A percentile compares a stretch with the other conserved stretches of the same genome.
These are phyloP conservation scores for Dactylellina haptotyla DNA, from an alignment of 2,329 filamentous ascomycete genomes.

Conservation along the genomic window DNA sequence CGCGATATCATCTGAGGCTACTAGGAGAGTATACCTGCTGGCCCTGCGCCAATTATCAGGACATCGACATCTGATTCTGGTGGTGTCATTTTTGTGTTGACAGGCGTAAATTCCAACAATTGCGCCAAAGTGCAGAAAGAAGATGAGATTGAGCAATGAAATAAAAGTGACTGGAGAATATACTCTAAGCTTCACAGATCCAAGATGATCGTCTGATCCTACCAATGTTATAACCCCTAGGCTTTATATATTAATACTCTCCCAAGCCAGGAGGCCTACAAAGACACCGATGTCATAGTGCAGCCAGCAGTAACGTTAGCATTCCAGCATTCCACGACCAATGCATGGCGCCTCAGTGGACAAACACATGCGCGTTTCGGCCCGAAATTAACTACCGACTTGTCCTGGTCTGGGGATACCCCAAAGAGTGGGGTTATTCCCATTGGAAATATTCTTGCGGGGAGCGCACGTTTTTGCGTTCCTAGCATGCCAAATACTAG, in stretches of 20 bases:
- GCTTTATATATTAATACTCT: too few species aligned
- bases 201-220: too few species aligned
- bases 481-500: conserved; percentile 4
- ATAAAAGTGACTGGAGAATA: too few species aligned
- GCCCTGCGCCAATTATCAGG: conserved; percentile 66
- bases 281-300: not conserved
- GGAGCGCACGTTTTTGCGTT: too few species aligned
- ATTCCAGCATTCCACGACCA: not conserved
- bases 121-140: not conserved
- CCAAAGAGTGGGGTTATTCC: too few species aligned
- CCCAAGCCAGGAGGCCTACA: too few species aligned
- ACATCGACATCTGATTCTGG: conserved; percentile 62
- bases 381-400: conserved; percentile 48
- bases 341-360: conserved; percentile 6
- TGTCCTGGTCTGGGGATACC: not conserved
- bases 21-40: conserved; percentile 61
- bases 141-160: too few species aligned
- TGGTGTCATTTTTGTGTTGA: conserved; percentile 30
- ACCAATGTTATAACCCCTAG: too few species aligned
- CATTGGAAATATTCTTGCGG: too few species aligned
- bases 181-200: too few species aligned
- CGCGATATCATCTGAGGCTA: not conserved
- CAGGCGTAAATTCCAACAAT: conserved; percentile 15
- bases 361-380: conserved; percentile 36
- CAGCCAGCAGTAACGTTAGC: too few species aligned